These are phyloP conservation scores for Cyclotella atomus DNA, from an alignment of 108 stramenopile species.

Conservation along the genomic window DNA sequence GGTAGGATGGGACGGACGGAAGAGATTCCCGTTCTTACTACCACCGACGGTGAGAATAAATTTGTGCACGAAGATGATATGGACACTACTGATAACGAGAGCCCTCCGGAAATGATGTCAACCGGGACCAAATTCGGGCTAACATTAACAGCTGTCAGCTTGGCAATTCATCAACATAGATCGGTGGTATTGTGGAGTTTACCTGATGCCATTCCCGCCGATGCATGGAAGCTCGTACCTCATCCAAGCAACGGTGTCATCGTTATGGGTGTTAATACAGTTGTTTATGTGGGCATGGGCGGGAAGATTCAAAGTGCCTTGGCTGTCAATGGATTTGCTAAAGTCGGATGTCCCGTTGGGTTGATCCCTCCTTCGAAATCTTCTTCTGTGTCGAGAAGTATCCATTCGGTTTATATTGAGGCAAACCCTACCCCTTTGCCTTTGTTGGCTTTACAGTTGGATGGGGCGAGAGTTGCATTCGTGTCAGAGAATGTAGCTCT, in stretches of 20 bases:
- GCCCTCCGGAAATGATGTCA: constrained; percentile 13
- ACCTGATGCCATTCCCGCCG: constrained; percentile 69
- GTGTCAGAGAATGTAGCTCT: constrained; percentile 60
- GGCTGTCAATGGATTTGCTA: constrained; percentile 85
- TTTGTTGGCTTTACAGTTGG: constrained; percentile 67
- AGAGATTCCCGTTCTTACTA: constrained; percentile 26
- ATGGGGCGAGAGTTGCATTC: constrained; percentile 66
- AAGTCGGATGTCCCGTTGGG: constrained; percentile 55
- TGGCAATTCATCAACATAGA: constrained; percentile 73
- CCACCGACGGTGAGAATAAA: not conserved
- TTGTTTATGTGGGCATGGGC: constrained; percentile 63
- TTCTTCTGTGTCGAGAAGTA: constrained; percentile 5
- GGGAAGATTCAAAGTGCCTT: constrained; percentile 71
- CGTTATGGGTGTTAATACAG: constrained; percentile 72
- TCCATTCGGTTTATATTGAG: constrained; percentile 35
- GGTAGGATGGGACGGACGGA: constrained; percentile 73
- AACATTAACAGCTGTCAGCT: constrained; percentile 73
- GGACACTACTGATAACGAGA: not conserved
- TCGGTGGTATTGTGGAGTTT: constrained; percentile 85
- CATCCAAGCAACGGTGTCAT: constrained; percentile 53
- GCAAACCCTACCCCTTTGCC: constrained; percentile 82
- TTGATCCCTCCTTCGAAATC: constrained; percentile 42
- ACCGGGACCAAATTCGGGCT: constrained; percentile 60
- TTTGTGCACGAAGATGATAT: constrained; percentile 6
- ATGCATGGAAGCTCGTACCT: constrained; percentile 62